Percentiles rank a stretch among this genome's conserved stretches.
phyloP scores from a whole-genome alignment of 805 yeast species.

The Candida sakaeoensis region DNA sequence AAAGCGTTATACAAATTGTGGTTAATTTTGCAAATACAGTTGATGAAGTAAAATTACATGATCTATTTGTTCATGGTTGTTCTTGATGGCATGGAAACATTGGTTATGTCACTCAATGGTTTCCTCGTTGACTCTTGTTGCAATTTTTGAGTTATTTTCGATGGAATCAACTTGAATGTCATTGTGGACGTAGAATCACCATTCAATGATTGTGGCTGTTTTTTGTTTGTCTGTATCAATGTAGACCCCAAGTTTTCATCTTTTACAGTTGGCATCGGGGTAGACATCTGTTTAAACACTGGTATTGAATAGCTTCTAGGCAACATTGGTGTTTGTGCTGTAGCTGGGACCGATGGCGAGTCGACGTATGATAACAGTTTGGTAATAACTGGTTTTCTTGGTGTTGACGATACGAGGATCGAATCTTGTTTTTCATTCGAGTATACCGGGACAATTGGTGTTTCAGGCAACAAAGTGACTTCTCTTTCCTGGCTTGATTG shows the following conservation, averaged over 20 bases:
- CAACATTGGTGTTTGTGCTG: slow-evolving; percentile 12
- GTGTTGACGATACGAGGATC: slow-evolving; percentile 22
- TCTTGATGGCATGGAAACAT: slow-evolving; percentile 5
- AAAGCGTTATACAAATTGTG: not conserved
- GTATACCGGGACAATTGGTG: slow-evolving; percentile 15
- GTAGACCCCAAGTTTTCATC: slow-evolving; percentile 1
- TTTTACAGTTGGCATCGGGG: slow-evolving; percentile 4
- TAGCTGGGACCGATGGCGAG: slow-evolving; percentile 15
- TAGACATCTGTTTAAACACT: slow-evolving; percentile 2
- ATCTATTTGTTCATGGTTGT: slow-evolving; percentile 5
- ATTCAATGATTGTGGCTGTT: slow-evolving; percentile 31
- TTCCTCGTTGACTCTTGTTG: slow-evolving; percentile 17
- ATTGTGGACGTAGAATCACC: slow-evolving; percentile 26
- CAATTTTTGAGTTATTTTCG: slow-evolving; percentile 18
- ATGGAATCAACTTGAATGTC: slow-evolving; percentile 34
- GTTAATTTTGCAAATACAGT: too few relatives aligned
- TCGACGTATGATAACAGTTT: slow-evolving; percentile 23
- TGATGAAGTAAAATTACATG: not conserved
- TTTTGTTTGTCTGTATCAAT: slow-evolving; percentile 26
- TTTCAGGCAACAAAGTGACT: slow-evolving; percentile 42
- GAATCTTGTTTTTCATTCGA: slow-evolving; percentile 8
- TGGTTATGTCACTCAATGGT: slow-evolving; percentile 24
- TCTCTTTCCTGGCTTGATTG: slow-evolving; percentile 34
- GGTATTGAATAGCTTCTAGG: slow-evolving; percentile 19
- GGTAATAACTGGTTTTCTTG: slow-evolving; percentile 18